A percentile compares a stretch with the other conserved stretches of the same genome.
phyloP scores from a whole-genome alignment of 78 protist genomes.

The Cavenderia fasciculata region DNA sequence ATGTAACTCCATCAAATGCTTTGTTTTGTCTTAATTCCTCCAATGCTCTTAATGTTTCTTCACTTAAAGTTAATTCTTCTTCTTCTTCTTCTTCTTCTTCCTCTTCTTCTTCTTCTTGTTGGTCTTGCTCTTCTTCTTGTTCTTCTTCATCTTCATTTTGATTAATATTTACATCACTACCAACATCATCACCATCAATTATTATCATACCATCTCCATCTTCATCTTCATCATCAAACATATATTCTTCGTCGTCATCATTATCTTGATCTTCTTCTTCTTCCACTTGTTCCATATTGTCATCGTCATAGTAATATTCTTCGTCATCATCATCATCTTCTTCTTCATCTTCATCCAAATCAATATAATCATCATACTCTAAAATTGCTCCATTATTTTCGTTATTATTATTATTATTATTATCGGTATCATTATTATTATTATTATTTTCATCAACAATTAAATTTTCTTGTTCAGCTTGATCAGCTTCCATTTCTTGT shows the following conservation, averaged over 20 bases:
- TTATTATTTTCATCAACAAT: background rate
- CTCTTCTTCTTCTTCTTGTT: background rate
- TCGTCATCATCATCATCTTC: background rate
- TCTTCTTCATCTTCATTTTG: background rate
- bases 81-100: background rate
- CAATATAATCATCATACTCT: conserved; percentile 4
- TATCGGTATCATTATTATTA: background rate
- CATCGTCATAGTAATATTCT: background rate
- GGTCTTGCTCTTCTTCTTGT: background rate
- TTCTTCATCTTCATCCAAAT: background rate
- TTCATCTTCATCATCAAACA: background rate
- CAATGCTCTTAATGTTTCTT: background rate
- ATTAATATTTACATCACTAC: too few relatives aligned
- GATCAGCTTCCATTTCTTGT: background rate
- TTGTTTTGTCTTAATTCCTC: background rate
- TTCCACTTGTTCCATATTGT: background rate
- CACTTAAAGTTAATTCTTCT: background rate
- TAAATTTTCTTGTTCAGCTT: background rate
- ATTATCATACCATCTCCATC: background rate
- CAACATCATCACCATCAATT: background rate
- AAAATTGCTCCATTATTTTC: background rate
- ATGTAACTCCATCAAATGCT: background rate
- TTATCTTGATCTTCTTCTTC: background rate
- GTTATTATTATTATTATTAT: background rate
- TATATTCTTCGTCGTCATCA: conserved; percentile 2